Conservation (phyloP, 352 stramenopile species). For the Globisporangium uncinulatum region DNA sequence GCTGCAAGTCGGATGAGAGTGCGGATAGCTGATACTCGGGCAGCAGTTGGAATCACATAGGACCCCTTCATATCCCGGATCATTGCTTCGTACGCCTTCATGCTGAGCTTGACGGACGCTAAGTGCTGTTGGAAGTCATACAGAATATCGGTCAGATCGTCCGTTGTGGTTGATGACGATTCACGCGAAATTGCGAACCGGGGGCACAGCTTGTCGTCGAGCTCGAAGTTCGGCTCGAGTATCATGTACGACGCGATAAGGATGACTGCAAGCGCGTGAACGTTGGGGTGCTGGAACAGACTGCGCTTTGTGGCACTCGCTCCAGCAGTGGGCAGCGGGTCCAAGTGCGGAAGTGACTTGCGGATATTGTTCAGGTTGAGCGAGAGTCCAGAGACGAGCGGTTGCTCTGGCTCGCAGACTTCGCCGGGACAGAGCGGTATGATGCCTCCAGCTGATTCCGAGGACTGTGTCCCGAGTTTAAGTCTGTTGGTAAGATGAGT, state of each 20-base stretch:
- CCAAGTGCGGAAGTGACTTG: constrained; percentile 1
- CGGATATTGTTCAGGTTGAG: constrained; percentile 8
- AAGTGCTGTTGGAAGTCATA: constrained; percentile 42
- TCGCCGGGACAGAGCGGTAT: not conserved
- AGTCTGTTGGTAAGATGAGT: not conserved
- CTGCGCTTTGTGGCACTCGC: no score
- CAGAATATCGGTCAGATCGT: constrained; percentile 23
- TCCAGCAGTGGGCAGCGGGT: not conserved
- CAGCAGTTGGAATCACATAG: constrained; percentile 19
- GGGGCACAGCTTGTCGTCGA: constrained; percentile 29
- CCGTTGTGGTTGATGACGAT: not conserved
- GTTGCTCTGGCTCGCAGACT: not conserved
- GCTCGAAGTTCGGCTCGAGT: constrained; percentile 26
- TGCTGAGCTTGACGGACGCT: constrained; percentile 4
- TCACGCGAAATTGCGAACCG: constrained; percentile 23
- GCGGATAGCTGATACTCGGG: constrained; percentile 22
- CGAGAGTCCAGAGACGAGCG: not conserved
- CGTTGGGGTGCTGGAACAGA: constrained; percentile 10
- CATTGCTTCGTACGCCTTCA: constrained; percentile 22
- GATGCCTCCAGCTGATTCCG: not conserved
- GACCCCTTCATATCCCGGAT: constrained; percentile 28
- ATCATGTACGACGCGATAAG: constrained; percentile 26
- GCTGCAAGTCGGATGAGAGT: constrained; percentile 30
- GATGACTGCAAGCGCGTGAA: constrained; percentile 26
- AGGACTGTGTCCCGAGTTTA: not conserved